phyloP scores from a whole-genome alignment of 2,329 filamentous ascomycete species.

The Paradendryphiella salina region DNA sequence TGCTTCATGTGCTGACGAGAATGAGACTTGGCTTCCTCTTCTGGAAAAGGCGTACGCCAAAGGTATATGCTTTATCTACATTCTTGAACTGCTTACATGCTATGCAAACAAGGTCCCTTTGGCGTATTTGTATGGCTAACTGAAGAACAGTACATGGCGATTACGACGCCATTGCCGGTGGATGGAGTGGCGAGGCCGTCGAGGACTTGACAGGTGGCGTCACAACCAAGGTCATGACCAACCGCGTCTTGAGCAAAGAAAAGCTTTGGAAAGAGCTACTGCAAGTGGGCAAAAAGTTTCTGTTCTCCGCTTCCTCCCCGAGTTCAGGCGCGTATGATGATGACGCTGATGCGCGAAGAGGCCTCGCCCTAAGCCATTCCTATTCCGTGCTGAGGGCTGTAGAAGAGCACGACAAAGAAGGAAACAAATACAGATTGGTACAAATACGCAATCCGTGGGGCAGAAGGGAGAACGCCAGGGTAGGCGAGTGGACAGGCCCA shows the following conservation, averaged over 20 bases:
- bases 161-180: slow-evolving; percentile 72
- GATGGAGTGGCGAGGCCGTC: slow-evolving; percentile 59
- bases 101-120: not conserved
- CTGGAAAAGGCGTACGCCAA: slow-evolving; percentile 85
- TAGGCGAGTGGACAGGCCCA: slow-evolving; percentile 72
- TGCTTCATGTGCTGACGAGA: slow-evolving; percentile 71
- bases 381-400: slow-evolving; percentile 62
- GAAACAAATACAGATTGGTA: slow-evolving; percentile 57
- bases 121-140: not conserved
- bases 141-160: slow-evolving; percentile 67
- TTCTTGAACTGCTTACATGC: too few relatives aligned
- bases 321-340: slow-evolving; percentile 58
- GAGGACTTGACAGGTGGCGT: slow-evolving; percentile 68
- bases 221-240: slow-evolving; percentile 67
- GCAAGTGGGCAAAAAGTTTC: slow-evolving; percentile 73
- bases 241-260: slow-evolving; percentile 74
- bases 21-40: slow-evolving; percentile 80
- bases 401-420: slow-evolving; percentile 54
- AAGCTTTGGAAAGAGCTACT: slow-evolving; percentile 82
- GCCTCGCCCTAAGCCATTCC: slow-evolving; percentile 52
- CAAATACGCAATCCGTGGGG: slow-evolving; percentile 79
- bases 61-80: slow-evolving; percentile 8
- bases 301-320: slow-evolving; percentile 63
- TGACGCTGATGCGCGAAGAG: slow-evolving; percentile 60
- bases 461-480: slow-evolving; percentile 50